A percentile compares a stretch with the other conserved stretches of the same genome.
Evolutionary conservation across 1,284 basidiomycete species (phyloP).

Genomic region (Paramarasmius palmivorus): DNA sequence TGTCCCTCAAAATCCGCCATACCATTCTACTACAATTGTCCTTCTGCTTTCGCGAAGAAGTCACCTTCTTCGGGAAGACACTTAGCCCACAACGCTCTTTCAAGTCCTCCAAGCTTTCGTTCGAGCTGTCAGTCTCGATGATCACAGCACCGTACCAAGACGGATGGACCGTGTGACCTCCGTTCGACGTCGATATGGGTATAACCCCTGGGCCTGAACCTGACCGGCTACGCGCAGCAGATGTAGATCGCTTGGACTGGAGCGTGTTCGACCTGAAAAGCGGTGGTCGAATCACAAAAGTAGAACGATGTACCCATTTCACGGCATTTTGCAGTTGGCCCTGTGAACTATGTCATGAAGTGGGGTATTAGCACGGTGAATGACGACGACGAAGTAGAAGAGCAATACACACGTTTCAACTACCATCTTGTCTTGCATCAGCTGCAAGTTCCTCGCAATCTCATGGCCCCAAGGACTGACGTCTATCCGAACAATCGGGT

Average conservation of each 20-base stretch:
- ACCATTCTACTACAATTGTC: conserved; percentile 42
- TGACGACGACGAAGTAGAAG: neutral
- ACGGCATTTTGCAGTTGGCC: conserved; percentile 72
- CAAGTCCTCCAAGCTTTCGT: conserved; percentile 75
- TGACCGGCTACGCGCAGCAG: too few relatives aligned
- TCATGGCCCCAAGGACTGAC: conserved; percentile 74
- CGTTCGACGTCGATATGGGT: conserved; percentile 49
- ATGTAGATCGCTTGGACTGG: too few relatives aligned
- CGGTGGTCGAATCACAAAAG: conserved; percentile 60
- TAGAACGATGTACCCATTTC: conserved; percentile 78
- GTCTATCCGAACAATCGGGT: conserved; percentile 74
- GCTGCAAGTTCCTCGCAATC: conserved; percentile 67
- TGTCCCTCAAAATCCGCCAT: conserved; percentile 71
- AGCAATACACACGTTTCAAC: conserved; percentile 68
- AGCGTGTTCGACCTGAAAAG: conserved; percentile 12
- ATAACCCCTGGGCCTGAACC: conserved; percentile 25
- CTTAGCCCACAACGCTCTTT: conserved; percentile 67
- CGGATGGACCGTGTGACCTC: conserved; percentile 60
- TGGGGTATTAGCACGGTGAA: neutral
- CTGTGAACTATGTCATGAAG: conserved; percentile 55
- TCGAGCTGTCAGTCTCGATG: conserved; percentile 82
- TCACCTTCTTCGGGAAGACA: conserved; percentile 53
- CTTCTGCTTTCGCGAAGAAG: conserved; percentile 19
- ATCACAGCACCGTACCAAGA: conserved; percentile 80
- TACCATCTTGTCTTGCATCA: conserved; percentile 71